These are phyloP conservation scores for Puya raimondii DNA, from an alignment of 176 grass and related monocot genomes.

Conservation along the genomic window DNA sequence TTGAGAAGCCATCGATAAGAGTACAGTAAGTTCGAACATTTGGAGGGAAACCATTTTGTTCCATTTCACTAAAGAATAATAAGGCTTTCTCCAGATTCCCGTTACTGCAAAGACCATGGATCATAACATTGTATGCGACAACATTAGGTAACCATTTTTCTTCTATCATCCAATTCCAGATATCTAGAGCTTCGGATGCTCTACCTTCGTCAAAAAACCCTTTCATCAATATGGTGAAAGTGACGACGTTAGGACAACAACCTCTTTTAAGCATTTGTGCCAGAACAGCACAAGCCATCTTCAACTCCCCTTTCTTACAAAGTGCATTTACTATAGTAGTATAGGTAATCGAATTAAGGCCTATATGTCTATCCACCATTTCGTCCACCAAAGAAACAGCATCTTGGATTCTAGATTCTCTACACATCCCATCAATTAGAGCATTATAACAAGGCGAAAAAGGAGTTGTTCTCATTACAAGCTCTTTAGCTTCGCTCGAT, in stretches of 20 bases:
- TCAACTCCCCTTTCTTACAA: slow-evolving; percentile 41
- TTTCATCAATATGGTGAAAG: slow-evolving; percentile 44
- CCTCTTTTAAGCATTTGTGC: slow-evolving; percentile 64
- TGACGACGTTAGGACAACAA: slow-evolving; percentile 47
- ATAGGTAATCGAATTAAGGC: slow-evolving; percentile 54
- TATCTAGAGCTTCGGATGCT: slow-evolving; percentile 37
- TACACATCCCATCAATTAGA: slow-evolving; percentile 35
- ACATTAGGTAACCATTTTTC: slow-evolving; percentile 45
- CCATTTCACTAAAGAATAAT: slow-evolving; percentile 42
- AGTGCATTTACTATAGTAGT: slow-evolving; percentile 45
- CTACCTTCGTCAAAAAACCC: slow-evolving; percentile 41
- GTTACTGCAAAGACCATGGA: slow-evolving; percentile 50
- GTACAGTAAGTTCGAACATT: slow-evolving; percentile 50
- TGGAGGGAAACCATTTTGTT: slow-evolving; percentile 37
- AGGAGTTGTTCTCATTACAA: slow-evolving; percentile 27
- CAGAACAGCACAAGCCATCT: slow-evolving; percentile 43
- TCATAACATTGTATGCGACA: slow-evolving; percentile 69
- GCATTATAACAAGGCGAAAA: slow-evolving; percentile 45
- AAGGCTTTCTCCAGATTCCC: slow-evolving; percentile 36
- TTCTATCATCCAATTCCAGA: slow-evolving; percentile 68
- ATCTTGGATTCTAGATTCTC: slow-evolving; percentile 38
- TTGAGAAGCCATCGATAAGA: slow-evolving; percentile 69
- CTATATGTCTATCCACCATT: slow-evolving; percentile 35
- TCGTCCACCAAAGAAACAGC: slow-evolving; percentile 39
- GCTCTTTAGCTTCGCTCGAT: slow-evolving; percentile 43